A percentile compares a stretch with the other conserved stretches of the same genome.
Conservation (phyloP, 2,329 filamentous ascomycete genomes). For the Arthrobotrys musiformis region DNA sequence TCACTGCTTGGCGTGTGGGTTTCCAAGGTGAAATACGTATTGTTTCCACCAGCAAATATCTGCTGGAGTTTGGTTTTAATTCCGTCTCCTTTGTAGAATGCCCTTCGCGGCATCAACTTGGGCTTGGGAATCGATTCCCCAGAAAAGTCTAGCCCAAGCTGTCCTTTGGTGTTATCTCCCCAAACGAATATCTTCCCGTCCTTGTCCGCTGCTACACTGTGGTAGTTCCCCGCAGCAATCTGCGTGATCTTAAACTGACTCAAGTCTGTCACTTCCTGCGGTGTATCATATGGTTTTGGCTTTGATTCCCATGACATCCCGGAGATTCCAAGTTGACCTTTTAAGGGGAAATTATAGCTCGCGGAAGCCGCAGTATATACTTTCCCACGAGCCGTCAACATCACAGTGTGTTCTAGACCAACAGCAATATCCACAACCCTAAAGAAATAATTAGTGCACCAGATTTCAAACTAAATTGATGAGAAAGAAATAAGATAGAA, state of each 20-base stretch:
- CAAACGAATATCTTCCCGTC: slow-evolving; percentile 84
- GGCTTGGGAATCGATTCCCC: slow-evolving; percentile 75
- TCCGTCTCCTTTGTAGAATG: slow-evolving; percentile 70
- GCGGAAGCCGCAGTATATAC: slow-evolving; percentile 89
- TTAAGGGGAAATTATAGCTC: slow-evolving; percentile 78
- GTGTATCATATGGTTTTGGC: slow-evolving; percentile 79
- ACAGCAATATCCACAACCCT: slow-evolving; percentile 78
- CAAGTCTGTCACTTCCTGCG: slow-evolving; percentile 80
- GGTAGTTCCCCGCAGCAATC: slow-evolving; percentile 85
- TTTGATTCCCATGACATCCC: slow-evolving; percentile 82
- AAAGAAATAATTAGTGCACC: not conserved
- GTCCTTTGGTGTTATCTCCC: slow-evolving; percentile 91
- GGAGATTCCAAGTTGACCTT: slow-evolving; percentile 87
- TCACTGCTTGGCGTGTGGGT: slow-evolving; percentile 62
- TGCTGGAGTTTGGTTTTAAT: slow-evolving; percentile 70
- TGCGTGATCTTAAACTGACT: slow-evolving; percentile 74
- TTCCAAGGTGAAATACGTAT: slow-evolving; percentile 88
- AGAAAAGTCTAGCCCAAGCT: slow-evolving; percentile 82
- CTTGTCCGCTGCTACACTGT: slow-evolving; percentile 81
- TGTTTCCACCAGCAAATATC: slow-evolving; percentile 85
- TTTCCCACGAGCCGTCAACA: slow-evolving; percentile 85
- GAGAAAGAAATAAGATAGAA: not conserved
- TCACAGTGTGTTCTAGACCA: slow-evolving; percentile 84
- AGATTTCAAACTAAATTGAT: not conserved
- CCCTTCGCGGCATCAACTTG: slow-evolving; percentile 74